A percentile compares a stretch with the other conserved stretches of the same genome.
Conservation (phyloP, 176 grass and related monocot species). For the Avena insularis region DNA sequence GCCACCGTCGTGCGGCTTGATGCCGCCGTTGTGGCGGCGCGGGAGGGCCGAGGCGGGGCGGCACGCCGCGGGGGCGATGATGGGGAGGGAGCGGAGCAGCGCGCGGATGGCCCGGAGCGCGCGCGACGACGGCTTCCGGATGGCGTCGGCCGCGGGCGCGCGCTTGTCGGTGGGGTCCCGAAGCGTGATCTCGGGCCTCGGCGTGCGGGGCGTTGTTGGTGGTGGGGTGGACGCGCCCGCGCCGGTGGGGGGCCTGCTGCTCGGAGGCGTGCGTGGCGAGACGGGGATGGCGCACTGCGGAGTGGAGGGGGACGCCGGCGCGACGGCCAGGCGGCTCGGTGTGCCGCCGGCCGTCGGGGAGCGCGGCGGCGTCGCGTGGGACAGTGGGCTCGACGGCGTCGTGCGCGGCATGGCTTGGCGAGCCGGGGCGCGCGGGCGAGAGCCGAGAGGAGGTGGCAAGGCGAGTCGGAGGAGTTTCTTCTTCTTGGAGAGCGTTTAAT, state of each 20-base stretch:
- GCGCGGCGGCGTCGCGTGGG: constrained; percentile 43
- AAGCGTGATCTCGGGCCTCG: constrained; percentile 58
- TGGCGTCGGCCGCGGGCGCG: constrained; percentile 32
- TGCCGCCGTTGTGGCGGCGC: constrained; percentile 34
- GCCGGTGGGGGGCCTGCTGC: not conserved
- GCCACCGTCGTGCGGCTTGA: constrained; percentile 60
- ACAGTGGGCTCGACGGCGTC: constrained; percentile 44
- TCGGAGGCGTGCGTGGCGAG: constrained; percentile 46
- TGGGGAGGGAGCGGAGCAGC: constrained; percentile 75
- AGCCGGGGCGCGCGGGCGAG: not conserved
- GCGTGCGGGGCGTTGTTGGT: constrained; percentile 52
- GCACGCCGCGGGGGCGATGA: constrained; percentile 73
- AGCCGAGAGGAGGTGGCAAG: not conserved
- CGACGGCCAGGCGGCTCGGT: constrained; percentile 43
- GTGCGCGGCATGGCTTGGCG: constrained; percentile 37
- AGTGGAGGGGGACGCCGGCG: constrained; percentile 39
- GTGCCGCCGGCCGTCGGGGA: constrained; percentile 33
- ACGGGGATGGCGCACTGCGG: constrained; percentile 51
- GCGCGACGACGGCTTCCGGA: constrained; percentile 49
- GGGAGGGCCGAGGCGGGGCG: constrained; percentile 55
- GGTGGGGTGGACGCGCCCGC: constrained; percentile 39
- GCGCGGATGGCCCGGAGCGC: constrained; percentile 65
- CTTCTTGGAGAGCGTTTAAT: not conserved
- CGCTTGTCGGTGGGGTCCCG: constrained; percentile 60
- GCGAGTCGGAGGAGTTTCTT: not conserved